A percentile compares a stretch with the other conserved stretches of the same genome.
Conservation (phyloP, 768 basidiomycete species). For the Gelatoporia subvermispora region DNA sequence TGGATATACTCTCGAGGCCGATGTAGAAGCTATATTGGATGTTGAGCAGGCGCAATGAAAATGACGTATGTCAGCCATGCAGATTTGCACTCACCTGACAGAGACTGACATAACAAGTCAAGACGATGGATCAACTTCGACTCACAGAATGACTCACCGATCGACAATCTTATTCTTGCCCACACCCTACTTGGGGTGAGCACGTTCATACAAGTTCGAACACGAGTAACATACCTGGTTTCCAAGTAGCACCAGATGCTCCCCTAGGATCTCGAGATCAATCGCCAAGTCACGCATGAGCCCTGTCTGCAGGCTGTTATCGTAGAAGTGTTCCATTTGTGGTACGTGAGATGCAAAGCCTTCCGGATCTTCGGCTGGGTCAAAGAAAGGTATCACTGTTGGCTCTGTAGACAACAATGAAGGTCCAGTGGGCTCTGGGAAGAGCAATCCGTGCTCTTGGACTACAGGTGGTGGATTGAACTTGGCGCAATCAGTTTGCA, state of each 20-base stretch:
- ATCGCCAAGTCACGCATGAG: constrained; percentile 62
- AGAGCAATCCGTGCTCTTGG: constrained; percentile 34
- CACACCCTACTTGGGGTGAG: constrained; percentile 42
- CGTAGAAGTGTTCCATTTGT: constrained; percentile 67
- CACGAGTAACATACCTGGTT: constrained; percentile 45
- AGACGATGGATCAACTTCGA: not conserved
- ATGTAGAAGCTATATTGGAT: constrained; percentile 41
- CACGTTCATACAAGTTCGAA: not conserved
- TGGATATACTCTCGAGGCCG: constrained; percentile 68
- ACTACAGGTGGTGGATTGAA: constrained; percentile 45
- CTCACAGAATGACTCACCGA: constrained; percentile 30
- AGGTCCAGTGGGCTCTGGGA: constrained; percentile 37
- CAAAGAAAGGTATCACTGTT: constrained; percentile 45
- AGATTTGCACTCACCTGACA: constrained; percentile 41
- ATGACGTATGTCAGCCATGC: constrained; percentile 5
- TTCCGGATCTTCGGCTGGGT: constrained; percentile 43
- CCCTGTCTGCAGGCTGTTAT: constrained; percentile 64
- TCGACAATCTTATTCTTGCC: constrained; percentile 72
- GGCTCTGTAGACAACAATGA: constrained; percentile 25
- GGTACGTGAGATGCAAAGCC: constrained; percentile 57
- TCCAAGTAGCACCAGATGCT: constrained; percentile 61
- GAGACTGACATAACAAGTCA: constrained; percentile 31
- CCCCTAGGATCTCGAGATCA: constrained; percentile 55
- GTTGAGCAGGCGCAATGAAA: no score
- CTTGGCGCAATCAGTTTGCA: constrained; percentile 23